Evolutionary conservation across 2,329 filamentous ascomycete genomes (phyloP).

Genomic region (Hortaea werneckii): DNA sequence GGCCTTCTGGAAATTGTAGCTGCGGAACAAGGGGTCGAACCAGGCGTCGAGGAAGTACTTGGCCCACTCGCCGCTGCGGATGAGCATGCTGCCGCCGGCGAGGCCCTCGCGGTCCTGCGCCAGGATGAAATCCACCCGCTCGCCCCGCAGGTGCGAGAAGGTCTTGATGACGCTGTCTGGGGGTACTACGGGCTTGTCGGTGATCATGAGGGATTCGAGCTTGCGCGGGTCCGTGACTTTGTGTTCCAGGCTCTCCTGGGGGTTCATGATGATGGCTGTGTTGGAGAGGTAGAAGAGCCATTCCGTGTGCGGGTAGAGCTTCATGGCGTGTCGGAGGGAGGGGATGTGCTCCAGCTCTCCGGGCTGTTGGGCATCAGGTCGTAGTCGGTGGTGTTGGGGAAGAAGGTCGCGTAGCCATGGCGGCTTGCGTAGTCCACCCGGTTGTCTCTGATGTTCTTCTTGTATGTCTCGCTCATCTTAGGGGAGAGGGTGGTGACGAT

Average conservation of each 20-base stretch:
- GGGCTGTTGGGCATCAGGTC: slow-evolving; percentile 49
- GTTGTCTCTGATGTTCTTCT: slow-evolving; percentile 68
- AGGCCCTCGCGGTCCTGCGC: slow-evolving; percentile 78
- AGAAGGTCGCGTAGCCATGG: slow-evolving; percentile 82
- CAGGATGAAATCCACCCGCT: slow-evolving; percentile 70
- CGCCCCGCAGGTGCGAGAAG: slow-evolving; percentile 66
- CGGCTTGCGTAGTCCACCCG: slow-evolving; percentile 71
- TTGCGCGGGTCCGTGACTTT: slow-evolving; percentile 57
- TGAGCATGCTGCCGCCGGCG: slow-evolving; percentile 63
- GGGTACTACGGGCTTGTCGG: slow-evolving; percentile 76
- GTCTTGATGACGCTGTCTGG: slow-evolving; percentile 97
- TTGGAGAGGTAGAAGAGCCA: slow-evolving; percentile 85
- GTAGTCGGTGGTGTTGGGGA: slow-evolving; percentile 69
- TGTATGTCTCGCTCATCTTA: slow-evolving; percentile 54
- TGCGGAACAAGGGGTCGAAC: slow-evolving; percentile 89
- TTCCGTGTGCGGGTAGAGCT: slow-evolving; percentile 62
- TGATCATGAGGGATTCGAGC: slow-evolving; percentile 72
- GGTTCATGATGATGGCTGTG: slow-evolving; percentile 82
- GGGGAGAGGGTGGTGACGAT: slow-evolving; percentile 78
- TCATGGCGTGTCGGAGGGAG: slow-evolving; percentile 79
- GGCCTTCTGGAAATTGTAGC: slow-evolving; percentile 92
- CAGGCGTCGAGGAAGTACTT: slow-evolving; percentile 89
- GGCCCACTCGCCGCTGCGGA: slow-evolving; percentile 80
- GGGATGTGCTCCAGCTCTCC: slow-evolving; percentile 70
- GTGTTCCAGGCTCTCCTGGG: slow-evolving; percentile 55